Evolutionary conservation across 306 rosid species (phyloP).

Genomic region (Abrus precatorius): DNA sequence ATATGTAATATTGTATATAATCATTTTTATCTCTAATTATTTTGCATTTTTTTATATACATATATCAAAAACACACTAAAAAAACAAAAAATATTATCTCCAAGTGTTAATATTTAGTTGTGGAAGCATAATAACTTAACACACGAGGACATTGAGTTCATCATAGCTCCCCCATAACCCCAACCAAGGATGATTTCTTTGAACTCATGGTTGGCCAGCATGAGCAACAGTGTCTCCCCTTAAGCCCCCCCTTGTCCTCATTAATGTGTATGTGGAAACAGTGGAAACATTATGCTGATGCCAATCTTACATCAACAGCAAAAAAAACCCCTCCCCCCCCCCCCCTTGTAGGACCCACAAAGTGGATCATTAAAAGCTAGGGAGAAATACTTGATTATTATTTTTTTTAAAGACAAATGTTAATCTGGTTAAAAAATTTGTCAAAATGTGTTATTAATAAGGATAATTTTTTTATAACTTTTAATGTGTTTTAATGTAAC

Average conservation of each 20-base stretch:
- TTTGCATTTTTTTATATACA: no score
- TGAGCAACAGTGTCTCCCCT: constrained; percentile 43
- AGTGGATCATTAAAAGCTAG: neutral
- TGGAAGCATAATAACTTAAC: constrained; percentile 20
- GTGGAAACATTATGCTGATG: constrained; percentile 64
- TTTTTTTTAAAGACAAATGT: neutral
- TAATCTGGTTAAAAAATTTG: no score
- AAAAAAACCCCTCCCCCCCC: neutral
- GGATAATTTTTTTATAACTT: no score
- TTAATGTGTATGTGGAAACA: constrained; percentile 36
- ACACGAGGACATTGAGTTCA: constrained; percentile 41
- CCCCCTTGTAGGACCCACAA: constrained; percentile 2
- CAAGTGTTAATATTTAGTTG: neutral
- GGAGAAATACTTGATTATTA: neutral
- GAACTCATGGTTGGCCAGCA: constrained; percentile 62
- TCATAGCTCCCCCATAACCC: constrained; percentile 57
- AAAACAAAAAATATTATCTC: no score
- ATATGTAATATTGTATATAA: no score
- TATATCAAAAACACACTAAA: no score
- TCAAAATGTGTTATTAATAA: no score
- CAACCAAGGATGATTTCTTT: constrained; percentile 55
- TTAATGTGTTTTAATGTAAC: neutral
- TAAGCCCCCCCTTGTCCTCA: constrained; percentile 43
- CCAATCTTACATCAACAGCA: constrained; percentile 57
- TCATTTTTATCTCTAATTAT: no score